phyloP scores from a whole-genome alignment of 2,329 filamentous ascomycete species.

The Diaporthe aspalathi region DNA sequence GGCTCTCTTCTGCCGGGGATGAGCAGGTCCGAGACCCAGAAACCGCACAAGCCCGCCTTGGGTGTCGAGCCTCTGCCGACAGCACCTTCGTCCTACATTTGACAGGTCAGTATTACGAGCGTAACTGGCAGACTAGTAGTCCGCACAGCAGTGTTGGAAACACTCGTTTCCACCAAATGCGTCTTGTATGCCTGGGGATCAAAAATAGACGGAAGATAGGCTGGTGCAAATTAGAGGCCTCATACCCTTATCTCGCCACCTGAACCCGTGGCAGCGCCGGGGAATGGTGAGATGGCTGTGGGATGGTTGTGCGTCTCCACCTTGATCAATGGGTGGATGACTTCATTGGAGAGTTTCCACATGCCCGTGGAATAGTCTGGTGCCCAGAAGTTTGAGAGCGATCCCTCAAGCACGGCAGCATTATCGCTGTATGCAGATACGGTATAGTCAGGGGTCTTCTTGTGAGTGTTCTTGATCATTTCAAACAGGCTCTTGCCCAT shows the following conservation, averaged over 20 bases:
- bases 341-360: conserved; percentile 89
- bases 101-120: conserved; percentile 19
- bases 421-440: conserved; percentile 98
- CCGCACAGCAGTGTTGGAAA: neutral
- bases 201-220: no score
- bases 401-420: conserved; percentile 87
- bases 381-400: conserved; percentile 82
- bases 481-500: conserved; percentile 87
- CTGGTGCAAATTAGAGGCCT: neutral
- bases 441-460: conserved; percentile 82
- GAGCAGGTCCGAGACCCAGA: conserved; percentile 93
- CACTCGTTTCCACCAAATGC: conserved; percentile 26
- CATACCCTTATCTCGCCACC: conserved; percentile 85
- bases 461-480: conserved; percentile 98
- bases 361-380: conserved; percentile 87
- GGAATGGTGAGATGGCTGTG: conserved; percentile 92
- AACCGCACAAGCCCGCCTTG: conserved; percentile 91
- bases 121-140: neutral
- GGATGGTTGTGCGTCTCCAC: conserved; percentile 99
- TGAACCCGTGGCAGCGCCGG: conserved; percentile 93
- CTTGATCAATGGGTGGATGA: conserved; percentile 89
- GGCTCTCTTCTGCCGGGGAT: conserved; percentile 86
- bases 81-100: conserved; percentile 80
- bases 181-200: neutral
- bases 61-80: conserved; percentile 93